Base-by-base conservation (phyloP, 177 flowering plant genomes). In the Telopea speciosissima region DNA sequence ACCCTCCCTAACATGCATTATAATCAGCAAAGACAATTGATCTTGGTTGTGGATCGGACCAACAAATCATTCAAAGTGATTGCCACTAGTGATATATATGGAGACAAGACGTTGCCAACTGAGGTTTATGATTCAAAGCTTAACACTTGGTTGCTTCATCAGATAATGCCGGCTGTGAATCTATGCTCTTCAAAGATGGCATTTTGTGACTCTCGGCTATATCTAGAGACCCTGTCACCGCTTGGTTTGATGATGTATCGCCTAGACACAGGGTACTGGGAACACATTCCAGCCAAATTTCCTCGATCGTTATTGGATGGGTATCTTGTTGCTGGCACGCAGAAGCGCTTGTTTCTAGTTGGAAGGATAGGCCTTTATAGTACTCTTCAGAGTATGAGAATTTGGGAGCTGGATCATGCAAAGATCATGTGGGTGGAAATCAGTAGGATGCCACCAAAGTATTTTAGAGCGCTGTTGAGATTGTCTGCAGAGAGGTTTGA, bases 131-230 rank as follows among this genome's bases (percentile, higher is more conserved):
- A 92, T 76, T 94, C 98, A 0, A 94, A 88, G 77, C 76, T 77
- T 5, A 80, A 90, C 70, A 73, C 70, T 59, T 94, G 97, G 98
- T 82, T 87, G 0, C 79, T 92, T 74, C 97, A 90, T 80, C 93
- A 87, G 77, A 85, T 85, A 63, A 90, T 89, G 95, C 98, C 97
- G 24, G 91, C 97, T 22, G 96, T 88, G 65, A 91, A 90, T 78
- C 88, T 94, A 24, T 89, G 97, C 79, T 94, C 98, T 26, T 94
- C 97, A 22, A 94, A 94, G 81, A 90, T 92, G 96, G 97, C 97
- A 10, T 87, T 85, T 76, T 94, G 95, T 72, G 95, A 90, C 71
- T 94, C 97, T 24, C 85, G 86, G 67, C 71, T 92, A 77, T 93
- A 93, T 76, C 64, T 92, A 62, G 98, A 93, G 80, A 87, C 93